These are phyloP conservation scores for Erysimum cheiranthoides DNA, from an alignment of 345 rosid species.

Conservation along the genomic window DNA sequence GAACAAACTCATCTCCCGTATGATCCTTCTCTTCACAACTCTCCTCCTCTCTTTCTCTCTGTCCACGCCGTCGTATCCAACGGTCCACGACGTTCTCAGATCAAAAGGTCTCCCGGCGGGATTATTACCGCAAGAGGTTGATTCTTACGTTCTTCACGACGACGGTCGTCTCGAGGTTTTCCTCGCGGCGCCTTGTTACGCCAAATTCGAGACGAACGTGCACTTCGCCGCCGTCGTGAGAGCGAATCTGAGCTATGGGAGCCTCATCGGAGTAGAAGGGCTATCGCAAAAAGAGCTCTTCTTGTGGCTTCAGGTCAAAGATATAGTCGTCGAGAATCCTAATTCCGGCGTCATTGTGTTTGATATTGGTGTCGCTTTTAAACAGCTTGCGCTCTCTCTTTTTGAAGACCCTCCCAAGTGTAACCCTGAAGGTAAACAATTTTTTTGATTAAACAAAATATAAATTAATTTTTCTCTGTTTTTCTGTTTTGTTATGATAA, in stretches of 20 bases:
- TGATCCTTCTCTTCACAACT: slow-evolving; percentile 32
- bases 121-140: slow-evolving; percentile 77
- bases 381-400: slow-evolving; percentile 79
- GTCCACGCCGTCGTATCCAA: slow-evolving; percentile 28
- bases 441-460: background rate
- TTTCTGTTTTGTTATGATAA: background rate
- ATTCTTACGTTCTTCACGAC: slow-evolving; percentile 59
- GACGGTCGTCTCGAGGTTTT: slow-evolving; percentile 79
- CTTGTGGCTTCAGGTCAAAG: slow-evolving; percentile 87
- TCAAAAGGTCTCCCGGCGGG: slow-evolving; percentile 87
- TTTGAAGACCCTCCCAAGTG: slow-evolving; percentile 90
- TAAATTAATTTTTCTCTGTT: background rate
- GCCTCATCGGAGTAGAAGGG: slow-evolving; percentile 77
- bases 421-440: slow-evolving; percentile 53
- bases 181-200: slow-evolving; percentile 76
- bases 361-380: slow-evolving; percentile 89
- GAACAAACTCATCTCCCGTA: slow-evolving; percentile 21
- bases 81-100: slow-evolving; percentile 79
- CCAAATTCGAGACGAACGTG: slow-evolving; percentile 71
- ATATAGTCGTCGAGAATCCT: slow-evolving; percentile 79
- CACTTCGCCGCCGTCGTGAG: slow-evolving; percentile 70
- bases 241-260: slow-evolving; percentile 82
- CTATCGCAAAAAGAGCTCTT: slow-evolving; percentile 82
- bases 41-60: slow-evolving; percentile 21
- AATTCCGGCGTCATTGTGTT: slow-evolving; percentile 80